A percentile compares a stretch with the other conserved stretches of the same genome.
Evolutionary conservation across 305 asterid genomes (phyloP).

Genomic region (Fraxinus baroniana): DNA sequence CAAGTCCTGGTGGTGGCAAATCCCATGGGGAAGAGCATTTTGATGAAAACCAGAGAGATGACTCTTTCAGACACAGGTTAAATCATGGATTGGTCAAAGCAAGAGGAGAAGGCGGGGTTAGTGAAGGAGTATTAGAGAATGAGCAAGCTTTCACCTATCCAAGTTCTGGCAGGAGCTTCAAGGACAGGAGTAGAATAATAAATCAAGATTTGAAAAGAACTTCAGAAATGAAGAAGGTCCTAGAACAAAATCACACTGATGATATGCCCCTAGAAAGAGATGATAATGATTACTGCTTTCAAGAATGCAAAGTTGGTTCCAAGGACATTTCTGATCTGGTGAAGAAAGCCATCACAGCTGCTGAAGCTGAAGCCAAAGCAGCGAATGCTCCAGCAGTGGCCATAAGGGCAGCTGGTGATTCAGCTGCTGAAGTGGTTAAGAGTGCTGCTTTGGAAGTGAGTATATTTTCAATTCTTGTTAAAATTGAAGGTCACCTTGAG

Average conservation of each 20-base stretch:
- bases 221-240: slow-evolving; percentile 54
- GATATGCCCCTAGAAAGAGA: slow-evolving; percentile 59
- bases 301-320: slow-evolving; percentile 78
- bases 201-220: slow-evolving; percentile 50
- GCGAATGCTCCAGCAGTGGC: slow-evolving; percentile 91
- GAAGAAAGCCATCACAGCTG: slow-evolving; percentile 87
- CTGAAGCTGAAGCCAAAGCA: slow-evolving; percentile 95
- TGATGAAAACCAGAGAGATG: slow-evolving; percentile 78
- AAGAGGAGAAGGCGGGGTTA: slow-evolving; percentile 64
- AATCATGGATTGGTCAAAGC: slow-evolving; percentile 57
- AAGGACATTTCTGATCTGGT: slow-evolving; percentile 76
- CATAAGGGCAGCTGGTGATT: slow-evolving; percentile 90
- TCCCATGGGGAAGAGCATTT: slow-evolving; percentile 66
- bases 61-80: slow-evolving; percentile 57
- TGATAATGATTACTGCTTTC: slow-evolving; percentile 87
- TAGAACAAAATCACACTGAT: slow-evolving; percentile 37
- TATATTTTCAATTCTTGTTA: slow-evolving; percentile 23
- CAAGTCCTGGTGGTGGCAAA: slow-evolving; percentile 55
- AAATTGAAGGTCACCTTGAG: background rate
- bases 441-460: slow-evolving; percentile 86
- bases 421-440: slow-evolving; percentile 96
- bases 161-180: slow-evolving; percentile 59
- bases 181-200: slow-evolving; percentile 52
- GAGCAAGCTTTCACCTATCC: slow-evolving; percentile 71
- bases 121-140: slow-evolving; percentile 63